A percentile compares a stretch with the other conserved stretches of the same genome.
Conservation (phyloP, 306 rosid genomes). For the Malus fusca region DNA sequence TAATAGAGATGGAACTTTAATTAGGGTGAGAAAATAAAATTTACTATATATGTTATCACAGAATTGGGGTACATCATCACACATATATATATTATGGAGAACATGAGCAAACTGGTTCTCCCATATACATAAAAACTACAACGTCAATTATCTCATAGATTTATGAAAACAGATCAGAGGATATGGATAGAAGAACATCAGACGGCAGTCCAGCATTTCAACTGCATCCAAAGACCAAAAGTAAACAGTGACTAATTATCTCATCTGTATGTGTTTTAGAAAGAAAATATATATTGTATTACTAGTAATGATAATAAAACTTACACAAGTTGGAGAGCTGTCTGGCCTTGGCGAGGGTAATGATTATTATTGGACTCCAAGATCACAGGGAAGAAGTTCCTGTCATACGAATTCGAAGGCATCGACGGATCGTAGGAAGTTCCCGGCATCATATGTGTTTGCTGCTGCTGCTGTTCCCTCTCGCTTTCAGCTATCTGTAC, state of each 20-base stretch:
- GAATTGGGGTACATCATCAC: neutral
- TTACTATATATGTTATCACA: neutral
- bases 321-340: conserved; percentile 82
- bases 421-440: conserved; percentile 33
- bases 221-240: conserved; percentile 16
- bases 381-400: conserved; percentile 53
- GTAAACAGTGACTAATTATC: neutral
- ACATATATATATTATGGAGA: neutral
- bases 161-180: neutral
- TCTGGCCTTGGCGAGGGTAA: conserved; percentile 56
- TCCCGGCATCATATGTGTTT: conserved; percentile 46
- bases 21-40: neutral
- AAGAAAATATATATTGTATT: neutral
- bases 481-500: conserved; percentile 73
- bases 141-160: neutral
- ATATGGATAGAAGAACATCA: neutral
- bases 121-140: neutral
- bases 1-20: neutral
- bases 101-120: neutral
- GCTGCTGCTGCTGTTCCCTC: conserved; percentile 54
- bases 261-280: neutral
- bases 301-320: neutral
- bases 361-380: conserved; percentile 40
- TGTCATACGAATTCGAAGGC: conserved; percentile 42
- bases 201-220: conserved; percentile 4